phyloP scores from a whole-genome alignment of 371 early-diverging fungal species.

The Mucor saturninus region DNA sequence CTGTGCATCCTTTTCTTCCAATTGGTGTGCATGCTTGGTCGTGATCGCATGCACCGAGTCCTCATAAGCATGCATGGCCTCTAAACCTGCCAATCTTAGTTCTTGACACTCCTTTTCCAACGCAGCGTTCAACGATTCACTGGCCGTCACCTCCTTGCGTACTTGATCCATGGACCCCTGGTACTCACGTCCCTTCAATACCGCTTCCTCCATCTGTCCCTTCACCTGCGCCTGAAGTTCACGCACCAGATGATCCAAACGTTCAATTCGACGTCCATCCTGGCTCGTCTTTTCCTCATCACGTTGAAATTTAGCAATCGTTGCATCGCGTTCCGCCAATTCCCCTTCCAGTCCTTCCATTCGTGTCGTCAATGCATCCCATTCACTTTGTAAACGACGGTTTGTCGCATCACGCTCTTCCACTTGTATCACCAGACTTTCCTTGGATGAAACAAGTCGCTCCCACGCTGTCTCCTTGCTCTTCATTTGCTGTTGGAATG shows the following conservation, averaged over 20 bases:
- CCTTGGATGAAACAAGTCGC: constrained; percentile 44
- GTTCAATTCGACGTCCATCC: constrained; percentile 40
- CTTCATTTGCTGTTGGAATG: constrained; percentile 32
- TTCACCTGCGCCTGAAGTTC: constrained; percentile 35
- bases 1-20: constrained; percentile 32
- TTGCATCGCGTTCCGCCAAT: constrained; percentile 22
- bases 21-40: constrained; percentile 17
- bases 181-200: constrained; percentile 30
- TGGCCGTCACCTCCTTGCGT: constrained; percentile 28
- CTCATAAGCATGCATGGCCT: constrained; percentile 44
- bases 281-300: constrained; percentile 35
- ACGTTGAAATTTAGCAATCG: constrained; percentile 28
- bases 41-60: constrained; percentile 28
- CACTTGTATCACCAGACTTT: constrained; percentile 43
- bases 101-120: constrained; percentile 51
- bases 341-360: constrained; percentile 5
- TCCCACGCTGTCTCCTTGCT: constrained; percentile 50
- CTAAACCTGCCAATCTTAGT: constrained; percentile 40
- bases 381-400: constrained; percentile 22
- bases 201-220: constrained; percentile 8
- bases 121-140: constrained; percentile 33
- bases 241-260: constrained; percentile 35
- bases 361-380: constrained; percentile 9
- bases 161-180: constrained; percentile 38
- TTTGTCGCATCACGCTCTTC: constrained; percentile 34